Percentiles rank a stretch among this genome's conserved stretches.
phyloP scores from a whole-genome alignment of 78 protist species.

The Dictyostelium brefeldianum region DNA sequence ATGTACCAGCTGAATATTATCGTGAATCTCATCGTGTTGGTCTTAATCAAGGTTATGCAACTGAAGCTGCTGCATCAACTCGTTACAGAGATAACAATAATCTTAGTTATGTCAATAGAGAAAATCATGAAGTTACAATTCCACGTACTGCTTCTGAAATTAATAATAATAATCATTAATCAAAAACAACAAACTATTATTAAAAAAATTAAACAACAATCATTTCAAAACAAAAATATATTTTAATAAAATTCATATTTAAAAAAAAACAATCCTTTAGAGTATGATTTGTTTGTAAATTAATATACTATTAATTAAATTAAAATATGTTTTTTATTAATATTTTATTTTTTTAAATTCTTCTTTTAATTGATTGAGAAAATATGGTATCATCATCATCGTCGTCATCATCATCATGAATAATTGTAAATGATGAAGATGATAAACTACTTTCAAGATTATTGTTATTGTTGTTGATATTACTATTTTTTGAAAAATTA shows the following conservation, averaged over 20 bases:
- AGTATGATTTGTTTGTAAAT: too few relatives aligned
- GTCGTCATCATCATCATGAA: not conserved
- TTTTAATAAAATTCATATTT: not conserved
- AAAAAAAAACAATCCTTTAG: too few relatives aligned
- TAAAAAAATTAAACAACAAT: too few relatives aligned
- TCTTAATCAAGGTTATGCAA: slow-evolving; percentile 33
- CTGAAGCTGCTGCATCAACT: slow-evolving; percentile 1
- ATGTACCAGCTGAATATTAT: slow-evolving; percentile 63
- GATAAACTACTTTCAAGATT: not conserved
- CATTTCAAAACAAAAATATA: too few relatives aligned
- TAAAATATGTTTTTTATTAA: too few relatives aligned
- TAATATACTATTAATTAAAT: too few relatives aligned
- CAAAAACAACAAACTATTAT: not conserved
- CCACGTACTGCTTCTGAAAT: slow-evolving; percentile 36
- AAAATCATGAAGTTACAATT: slow-evolving; percentile 6
- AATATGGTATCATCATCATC: not conserved
- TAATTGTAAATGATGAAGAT: not conserved
- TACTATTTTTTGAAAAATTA: not conserved
- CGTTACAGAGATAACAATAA: slow-evolving; percentile 33
- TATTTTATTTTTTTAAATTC: not conserved
- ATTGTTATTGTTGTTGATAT: not conserved
- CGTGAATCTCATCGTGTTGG: slow-evolving; percentile 69
- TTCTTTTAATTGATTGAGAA: not conserved
- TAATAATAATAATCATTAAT: not conserved
- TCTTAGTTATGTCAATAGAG: slow-evolving; percentile 9